These are phyloP conservation scores for Thelephora ganbajun DNA, from an alignment of 768 basidiomycete genomes.

Conservation along the genomic window DNA sequence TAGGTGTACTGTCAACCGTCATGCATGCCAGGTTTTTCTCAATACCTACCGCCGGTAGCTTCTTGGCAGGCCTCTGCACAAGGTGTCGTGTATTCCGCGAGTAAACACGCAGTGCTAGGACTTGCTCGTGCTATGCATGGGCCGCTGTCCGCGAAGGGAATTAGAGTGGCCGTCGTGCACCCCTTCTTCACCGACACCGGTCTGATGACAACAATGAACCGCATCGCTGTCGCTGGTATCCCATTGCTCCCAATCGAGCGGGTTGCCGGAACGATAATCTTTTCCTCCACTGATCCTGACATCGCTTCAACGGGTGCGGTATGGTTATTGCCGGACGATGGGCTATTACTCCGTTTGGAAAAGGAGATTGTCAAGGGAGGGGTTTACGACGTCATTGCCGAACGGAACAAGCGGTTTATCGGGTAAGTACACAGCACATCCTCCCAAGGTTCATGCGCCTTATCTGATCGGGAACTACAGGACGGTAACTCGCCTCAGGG, in stretches of 20 bases:
- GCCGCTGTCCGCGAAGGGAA: constrained; percentile 6
- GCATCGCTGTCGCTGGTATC: constrained; percentile 14
- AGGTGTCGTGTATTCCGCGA: constrained; percentile 15
- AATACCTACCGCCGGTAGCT: constrained; percentile 7
- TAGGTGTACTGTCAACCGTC: constrained; percentile 3
- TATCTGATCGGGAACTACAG: background rate
- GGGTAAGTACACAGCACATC: background rate
- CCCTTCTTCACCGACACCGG: constrained; percentile 18
- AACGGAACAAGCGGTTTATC: background rate
- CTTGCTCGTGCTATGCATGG: constrained; percentile 13
- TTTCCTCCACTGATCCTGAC: constrained; percentile 15
- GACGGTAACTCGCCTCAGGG: background rate
- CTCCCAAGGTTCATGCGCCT: background rate
- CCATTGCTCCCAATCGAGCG: constrained; percentile 17
- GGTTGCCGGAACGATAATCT: constrained; percentile 18
- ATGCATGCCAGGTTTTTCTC: background rate
- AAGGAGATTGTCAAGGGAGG: constrained; percentile 10
- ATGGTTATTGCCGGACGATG: constrained; percentile 18
- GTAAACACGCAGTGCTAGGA: constrained; percentile 20
- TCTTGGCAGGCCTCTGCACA: constrained; percentile 12
- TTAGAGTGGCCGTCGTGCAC: constrained; percentile 16
- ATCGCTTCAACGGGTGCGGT: constrained; percentile 13
- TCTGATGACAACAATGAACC: constrained; percentile 9
- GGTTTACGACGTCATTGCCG: constrained; percentile 13
- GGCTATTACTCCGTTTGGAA: constrained; percentile 13